phyloP scores from a whole-genome alignment of 1,284 basidiomycete genomes.

The Agaricales sp. region DNA sequence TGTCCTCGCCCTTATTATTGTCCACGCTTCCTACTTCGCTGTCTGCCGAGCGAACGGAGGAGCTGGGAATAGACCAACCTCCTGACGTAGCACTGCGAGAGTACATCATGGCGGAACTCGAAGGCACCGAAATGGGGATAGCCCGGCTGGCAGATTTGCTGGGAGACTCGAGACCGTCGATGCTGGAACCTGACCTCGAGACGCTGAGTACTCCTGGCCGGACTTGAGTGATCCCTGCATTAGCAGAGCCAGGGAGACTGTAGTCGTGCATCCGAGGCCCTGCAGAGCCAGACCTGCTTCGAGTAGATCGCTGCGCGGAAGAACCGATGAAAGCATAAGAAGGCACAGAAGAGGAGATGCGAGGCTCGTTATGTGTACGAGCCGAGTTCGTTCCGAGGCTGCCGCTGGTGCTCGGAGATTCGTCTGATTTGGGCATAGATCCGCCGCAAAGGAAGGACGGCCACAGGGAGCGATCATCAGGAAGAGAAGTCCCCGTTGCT shows the following conservation, averaged over 20 bases:
- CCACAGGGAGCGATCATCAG: constrained; percentile 87
- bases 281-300: constrained; percentile 26
- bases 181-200: constrained; percentile 18
- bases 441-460: constrained; percentile 70
- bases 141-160: constrained; percentile 8
- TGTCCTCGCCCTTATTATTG: constrained; percentile 18
- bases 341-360: constrained; percentile 9
- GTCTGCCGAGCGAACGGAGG: constrained; percentile 35
- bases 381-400: constrained; percentile 24
- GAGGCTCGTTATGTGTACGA: constrained; percentile 19
- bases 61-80: constrained; percentile 43
- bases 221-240: constrained; percentile 36
- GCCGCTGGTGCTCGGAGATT: constrained; percentile 19
- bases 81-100: constrained; percentile 14
- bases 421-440: constrained; percentile 44
- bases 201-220: constrained; percentile 50
- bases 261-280: constrained; percentile 62
- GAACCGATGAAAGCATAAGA: constrained; percentile 6
- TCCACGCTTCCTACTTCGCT: constrained; percentile 20
- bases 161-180: not conserved
- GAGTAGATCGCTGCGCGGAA: constrained; percentile 20
- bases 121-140: constrained; percentile 7
- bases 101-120: constrained; percentile 16
- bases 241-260: constrained; percentile 28
- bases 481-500: constrained; percentile 67